Base-by-base conservation (phyloP, 495 filamentous ascomycete species). In the Terfezia claveryi region DNA sequence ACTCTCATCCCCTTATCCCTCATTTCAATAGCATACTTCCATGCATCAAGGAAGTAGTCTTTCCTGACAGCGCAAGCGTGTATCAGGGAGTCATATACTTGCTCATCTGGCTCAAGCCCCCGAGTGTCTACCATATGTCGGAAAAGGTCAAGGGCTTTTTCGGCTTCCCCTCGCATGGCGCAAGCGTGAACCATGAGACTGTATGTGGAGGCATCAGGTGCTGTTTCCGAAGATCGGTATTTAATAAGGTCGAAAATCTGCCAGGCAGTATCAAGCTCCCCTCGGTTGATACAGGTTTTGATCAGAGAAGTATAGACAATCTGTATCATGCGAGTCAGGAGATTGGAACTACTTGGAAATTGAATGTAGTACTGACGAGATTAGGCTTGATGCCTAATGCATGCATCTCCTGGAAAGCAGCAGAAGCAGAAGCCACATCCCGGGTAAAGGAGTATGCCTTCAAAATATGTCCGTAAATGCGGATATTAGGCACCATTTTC, bases 171-270 rank as follows among this genome's bases (percentile, higher is more conserved):
- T n/a, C 55, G 58, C 9, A 57, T 14, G 10, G 63, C 63, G 49
- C 63, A 66, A 37, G 60, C 63, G 41, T 65, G 62, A 37, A 66
- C 59, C 63, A 66, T 66, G 2, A 63, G 38, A 8, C 57, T 50
- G 51, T 62, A 66, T 4, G 60, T 57, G n/a, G 44, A 23, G 23
- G 37, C 37, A 37, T 65, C 63, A 9, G 63, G 63, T 1, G 63
- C 60, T 11, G 63, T 66, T 10, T 63, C 27, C 11, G 54, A 54
- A 2, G 63, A 66, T 41, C 64, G 65, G 14, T 65, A 50, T 36
- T 66, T 66, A 23, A 66, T 66, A 38, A 66, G 63, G n/a, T 66
- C 55, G 51, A 66, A 66, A 37, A 66, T 60, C 20, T 65, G 51
- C 63, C 63, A 66, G 36, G 63, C 63, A 10, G 56, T 61, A 32